Evolutionary conservation across 2,329 filamentous ascomycete genomes (phyloP), one percentile per base, ranked within the genome.

Genomic region (Penicillium freii): DNA sequence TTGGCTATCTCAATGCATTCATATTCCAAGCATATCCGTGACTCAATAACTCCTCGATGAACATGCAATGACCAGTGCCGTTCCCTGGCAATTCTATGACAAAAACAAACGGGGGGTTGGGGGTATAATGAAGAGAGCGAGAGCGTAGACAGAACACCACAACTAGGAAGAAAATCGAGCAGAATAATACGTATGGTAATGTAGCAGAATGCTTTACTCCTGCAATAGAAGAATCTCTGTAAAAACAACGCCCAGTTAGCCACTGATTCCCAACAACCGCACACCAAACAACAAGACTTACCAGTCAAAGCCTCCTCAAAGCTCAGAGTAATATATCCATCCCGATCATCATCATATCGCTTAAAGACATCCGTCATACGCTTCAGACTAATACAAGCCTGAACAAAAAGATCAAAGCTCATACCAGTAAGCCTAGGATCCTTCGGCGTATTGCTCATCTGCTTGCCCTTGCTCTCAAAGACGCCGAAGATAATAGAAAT

Each of bases 331-430:
- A 92, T 90, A 73, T 92, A 97, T 1, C 94, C 94, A 76, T 97
- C 94, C 42, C 94, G 85, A 75, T 99, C 94, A 69, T 96, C 90
- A 67, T 99, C 94, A 74, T 97, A 99, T 77, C 92, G 93, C 82
- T 99, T 99, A 75, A 99, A 99, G 29, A 96, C 92, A 75, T 99
- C 94, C 59, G 94, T 99, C 93, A 99, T 97, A 67, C 94, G 85
- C 84, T 97, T 97, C 69, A 99, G 81, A 67, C 87, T 92, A 72
- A 99, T 97, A 75, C 94, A 97, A 51, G 91, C 91, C 81, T 99
- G 94, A 60, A 99, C 94, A 70, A 99, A 99, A 51, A 99, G 77
- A 78, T 99, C 94, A 71, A 99, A 99, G 77, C 88, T 90, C 84
- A 92, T 91, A 38, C 87, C 87, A 70, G 85, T 82, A 53, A 71